These are phyloP conservation scores for Geosmithia morbida DNA, from an alignment of 2,329 filamentous ascomycete species.

Conservation along the genomic window DNA sequence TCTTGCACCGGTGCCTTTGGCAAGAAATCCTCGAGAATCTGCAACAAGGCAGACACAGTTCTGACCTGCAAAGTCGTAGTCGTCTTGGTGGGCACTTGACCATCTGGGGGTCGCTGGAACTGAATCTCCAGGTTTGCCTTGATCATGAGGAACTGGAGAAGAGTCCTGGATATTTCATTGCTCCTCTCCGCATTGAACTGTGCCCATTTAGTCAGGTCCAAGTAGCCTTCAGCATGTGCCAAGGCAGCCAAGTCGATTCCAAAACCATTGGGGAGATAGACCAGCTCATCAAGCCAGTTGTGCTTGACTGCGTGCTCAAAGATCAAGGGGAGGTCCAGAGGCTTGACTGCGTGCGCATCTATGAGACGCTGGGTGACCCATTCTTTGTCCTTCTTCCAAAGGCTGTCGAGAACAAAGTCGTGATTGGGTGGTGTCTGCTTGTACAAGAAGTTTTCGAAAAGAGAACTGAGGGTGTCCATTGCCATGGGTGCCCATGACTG, in stretches of 20 bases:
- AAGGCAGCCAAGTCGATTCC: slow-evolving; percentile 77
- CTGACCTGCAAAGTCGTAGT: slow-evolving; percentile 71
- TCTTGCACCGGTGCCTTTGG: slow-evolving; percentile 47
- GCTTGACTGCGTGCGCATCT: slow-evolving; percentile 66
- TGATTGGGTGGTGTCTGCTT: slow-evolving; percentile 63
- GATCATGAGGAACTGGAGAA: slow-evolving; percentile 70
- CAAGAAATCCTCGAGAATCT: slow-evolving; percentile 60
- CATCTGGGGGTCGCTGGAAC: slow-evolving; percentile 56
- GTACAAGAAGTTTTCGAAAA: slow-evolving; percentile 73
- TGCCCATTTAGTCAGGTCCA: slow-evolving; percentile 73
- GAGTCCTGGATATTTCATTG: slow-evolving; percentile 51
- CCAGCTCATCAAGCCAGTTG: slow-evolving; percentile 70
- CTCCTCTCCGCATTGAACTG: slow-evolving; percentile 53
- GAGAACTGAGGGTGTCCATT: slow-evolving; percentile 57
- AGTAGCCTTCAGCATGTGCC: slow-evolving; percentile 65
- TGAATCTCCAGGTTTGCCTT: slow-evolving; percentile 72
- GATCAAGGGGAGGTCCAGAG: slow-evolving; percentile 25
- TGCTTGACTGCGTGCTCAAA: slow-evolving; percentile 60
- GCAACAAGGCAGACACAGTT: slow-evolving; percentile 68
- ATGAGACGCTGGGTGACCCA: slow-evolving; percentile 77
- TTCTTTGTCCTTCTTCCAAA: slow-evolving; percentile 80
- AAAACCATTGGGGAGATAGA: slow-evolving; percentile 68
- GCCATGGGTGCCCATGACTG: slow-evolving; percentile 60
- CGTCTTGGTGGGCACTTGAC: slow-evolving; percentile 36
- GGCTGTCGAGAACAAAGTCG: slow-evolving; percentile 77